Evolutionary conservation across 2,329 filamentous ascomycete species (phyloP), one percentile per base, ranked within the genome.

Genomic region (Neopestalotiopsis clavispora): DNA sequence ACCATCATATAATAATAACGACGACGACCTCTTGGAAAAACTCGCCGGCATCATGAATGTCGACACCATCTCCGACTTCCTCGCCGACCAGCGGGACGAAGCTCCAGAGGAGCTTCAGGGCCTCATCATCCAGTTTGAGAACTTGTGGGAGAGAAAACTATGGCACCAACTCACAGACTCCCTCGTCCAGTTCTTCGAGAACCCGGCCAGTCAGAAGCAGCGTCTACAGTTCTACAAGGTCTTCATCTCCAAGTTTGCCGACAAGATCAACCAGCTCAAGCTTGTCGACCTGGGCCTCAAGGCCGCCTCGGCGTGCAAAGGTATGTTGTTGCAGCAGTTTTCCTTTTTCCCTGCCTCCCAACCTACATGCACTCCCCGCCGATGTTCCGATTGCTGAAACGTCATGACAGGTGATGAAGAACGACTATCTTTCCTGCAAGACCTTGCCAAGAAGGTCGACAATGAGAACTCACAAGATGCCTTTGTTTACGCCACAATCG

Each of bases 261-360:
- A 97, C 80, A 98, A 97, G 87, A 98, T 99, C 87, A 99, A 98
- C 84, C 95, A 98, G 85, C 87, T 99, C 72, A 98, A 98, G 87
- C 91, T 98, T 74, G 96, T 99, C 74, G 92, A 93, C 73, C 85
- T 99, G 74, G 96, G 94, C 17, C 84, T 98, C 79, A 93, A 92
- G 82, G 93, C 96, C 60, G 94, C 94, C 66, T 90, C 91, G 76
- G 91, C 97, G 84, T 97, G 93, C 82, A 87, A 88, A 85, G 90
- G 94, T 95, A 80, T 65, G 81, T 30, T 65, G 81, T 30, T 59
- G 57, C 57, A 30, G 5, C 57, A 13, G 10, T 59, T 59, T 59
- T 59, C 12, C 23, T 28, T 59, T 17, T 32, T 2, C 17, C 52
- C 52, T n/a, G 71, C 69, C 13, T 28, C 56, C 10, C 59, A 62